Evolutionary conservation across 2,329 filamentous ascomycete genomes (phyloP).

Genomic region (Fusarium verrucosum): DNA sequence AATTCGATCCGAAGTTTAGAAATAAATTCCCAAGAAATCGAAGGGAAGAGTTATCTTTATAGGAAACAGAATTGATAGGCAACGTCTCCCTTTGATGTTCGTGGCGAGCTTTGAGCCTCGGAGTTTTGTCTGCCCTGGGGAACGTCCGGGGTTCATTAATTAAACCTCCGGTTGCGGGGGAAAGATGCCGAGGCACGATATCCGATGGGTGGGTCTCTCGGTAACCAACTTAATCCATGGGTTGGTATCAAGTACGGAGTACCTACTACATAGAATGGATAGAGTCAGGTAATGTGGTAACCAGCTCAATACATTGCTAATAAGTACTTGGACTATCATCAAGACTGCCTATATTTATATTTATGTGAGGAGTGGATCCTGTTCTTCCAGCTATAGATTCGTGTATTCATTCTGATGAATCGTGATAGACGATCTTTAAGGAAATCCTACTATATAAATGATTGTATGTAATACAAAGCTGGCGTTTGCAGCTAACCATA

Average conservation of each 20-base stretch:
- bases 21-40: neutral
- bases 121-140: constrained; percentile 30
- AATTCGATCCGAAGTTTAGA: neutral
- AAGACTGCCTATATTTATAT: neutral
- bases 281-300: too few species aligned
- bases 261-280: too few species aligned
- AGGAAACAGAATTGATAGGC: constrained; percentile 11
- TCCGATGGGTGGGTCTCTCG: constrained; percentile 36
- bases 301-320: too few species aligned
- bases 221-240: constrained; percentile 9
- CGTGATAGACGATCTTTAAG: neutral
- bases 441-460: neutral
- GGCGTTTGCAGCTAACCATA: neutral
- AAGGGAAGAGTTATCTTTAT: constrained; percentile 18
- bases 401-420: neutral
- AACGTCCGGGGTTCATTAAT: constrained; percentile 22
- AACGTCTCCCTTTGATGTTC: constrained; percentile 19
- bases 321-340: neutral
- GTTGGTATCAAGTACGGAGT: too few species aligned
- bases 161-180: constrained; percentile 44
- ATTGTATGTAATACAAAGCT: neutral
- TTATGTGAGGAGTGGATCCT: neutral
- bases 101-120: constrained; percentile 28
- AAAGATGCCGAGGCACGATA: constrained; percentile 44
- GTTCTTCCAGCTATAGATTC: neutral